Evolutionary conservation across 1,284 basidiomycete species (phyloP), one percentile per base, ranked within the genome.

Genomic region (Flammula alnicola): DNA sequence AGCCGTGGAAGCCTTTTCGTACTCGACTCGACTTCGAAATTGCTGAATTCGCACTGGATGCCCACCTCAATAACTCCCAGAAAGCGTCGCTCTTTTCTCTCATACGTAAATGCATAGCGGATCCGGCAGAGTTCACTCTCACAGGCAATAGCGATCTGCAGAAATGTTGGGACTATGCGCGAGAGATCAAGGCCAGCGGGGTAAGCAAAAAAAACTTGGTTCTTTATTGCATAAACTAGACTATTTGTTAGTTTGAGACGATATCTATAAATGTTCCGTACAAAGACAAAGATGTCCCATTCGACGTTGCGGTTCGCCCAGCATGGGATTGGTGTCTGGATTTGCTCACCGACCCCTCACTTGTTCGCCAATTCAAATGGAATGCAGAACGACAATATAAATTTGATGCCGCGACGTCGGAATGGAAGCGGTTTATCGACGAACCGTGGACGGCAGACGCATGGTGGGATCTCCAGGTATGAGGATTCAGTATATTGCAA

Each of bases 391-490:
- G 47, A 3, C 37, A 66, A 10, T 71, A 55, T 20, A 66, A 66
- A 32, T 69, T 39, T 29, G 40, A 55, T 35, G 32, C 45, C 26
- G 49, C 33, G 11, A 29, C 47, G 0, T 2, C 16, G 26, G 4
- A 4, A 27, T 72, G 59, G 49, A 57, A 62, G 16, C 56, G 58
- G 1, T 70, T 71, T 45, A 52, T 62, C 33, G 49, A 65, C 47
- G 70, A 74, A 44, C 70, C 70, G 17, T 69, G 65, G 61, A 71
- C 60, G 25, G 59, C 49, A 25, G 32, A 62, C 33, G 27, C 39
- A 16, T 66, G 55, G 51, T 64, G 61, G 61, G 35, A 57, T 26
- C 44, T 54, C 46, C 61, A 81, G 70, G 70, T 69, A 68, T 19
- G 11, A 25, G 8, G 25, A 12, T 9, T 14, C 19, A 23, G n/a